Percentiles rank a stretch among this genome's conserved stretches.
Conservation (phyloP, 768 basidiomycete genomes). For the Leucosporidium scottii region DNA sequence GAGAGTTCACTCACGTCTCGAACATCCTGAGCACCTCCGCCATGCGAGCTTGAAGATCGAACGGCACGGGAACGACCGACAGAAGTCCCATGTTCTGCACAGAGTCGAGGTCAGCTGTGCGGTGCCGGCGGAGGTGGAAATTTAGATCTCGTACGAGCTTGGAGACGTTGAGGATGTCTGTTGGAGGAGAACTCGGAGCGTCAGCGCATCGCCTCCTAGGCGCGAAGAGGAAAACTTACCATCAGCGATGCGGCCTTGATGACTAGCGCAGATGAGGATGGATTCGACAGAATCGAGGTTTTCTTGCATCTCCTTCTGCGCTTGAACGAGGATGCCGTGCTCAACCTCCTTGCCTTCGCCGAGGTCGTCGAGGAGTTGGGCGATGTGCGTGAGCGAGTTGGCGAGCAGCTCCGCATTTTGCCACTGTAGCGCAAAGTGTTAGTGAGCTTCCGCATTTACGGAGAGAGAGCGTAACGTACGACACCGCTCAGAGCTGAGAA, state of each 20-base stretch:
- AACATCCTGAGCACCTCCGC: constrained; percentile 20
- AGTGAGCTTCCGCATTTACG: too few species aligned
- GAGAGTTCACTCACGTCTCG: constrained; percentile 11
- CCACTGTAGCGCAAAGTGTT: not conserved
- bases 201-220: not conserved
- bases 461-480: too few species aligned
- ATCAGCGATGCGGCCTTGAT: constrained; percentile 28
- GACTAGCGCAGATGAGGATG: constrained; percentile 26
- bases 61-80: constrained; percentile 6
- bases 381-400: constrained; percentile 19
- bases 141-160: constrained; percentile 6
- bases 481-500: constrained; percentile 1
- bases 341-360: not conserved
- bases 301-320: constrained; percentile 22
- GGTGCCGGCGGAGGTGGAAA: too few species aligned
- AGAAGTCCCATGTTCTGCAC: constrained; percentile 21
- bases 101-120: not conserved
- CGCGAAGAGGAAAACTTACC: not conserved
- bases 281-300: constrained; percentile 30
- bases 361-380: constrained; percentile 18
- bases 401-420: constrained; percentile 33
- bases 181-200: too few species aligned
- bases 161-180: constrained; percentile 12
- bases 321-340: not conserved
- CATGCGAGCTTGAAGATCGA: constrained; percentile 9